Evolutionary conservation across 2,329 filamentous ascomycete species (phyloP).

Genomic region (Aspergillus sp.): DNA sequence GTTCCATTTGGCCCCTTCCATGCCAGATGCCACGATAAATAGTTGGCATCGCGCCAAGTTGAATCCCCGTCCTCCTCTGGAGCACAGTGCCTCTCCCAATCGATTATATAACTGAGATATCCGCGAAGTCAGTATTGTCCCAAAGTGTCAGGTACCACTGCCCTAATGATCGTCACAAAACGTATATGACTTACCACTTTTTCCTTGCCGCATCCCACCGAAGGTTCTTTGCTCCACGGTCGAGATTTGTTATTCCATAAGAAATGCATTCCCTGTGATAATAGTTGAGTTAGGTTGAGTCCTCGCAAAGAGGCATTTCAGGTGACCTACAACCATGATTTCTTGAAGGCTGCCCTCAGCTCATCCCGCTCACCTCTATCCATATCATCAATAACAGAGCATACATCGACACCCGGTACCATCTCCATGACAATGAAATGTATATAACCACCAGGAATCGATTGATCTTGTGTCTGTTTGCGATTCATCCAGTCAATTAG

Average conservation of each 20-base stretch:
- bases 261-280: neutral
- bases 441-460: neutral
- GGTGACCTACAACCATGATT: constrained; percentile 4
- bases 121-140: neutral
- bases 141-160: too few species aligned
- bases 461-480: neutral
- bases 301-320: too few species aligned
- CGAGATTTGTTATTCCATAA: neutral
- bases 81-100: neutral
- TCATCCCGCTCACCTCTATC: neutral
- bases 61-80: neutral
- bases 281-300: neutral
- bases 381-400: neutral
- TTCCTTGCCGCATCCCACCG: neutral
- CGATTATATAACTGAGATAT: neutral
- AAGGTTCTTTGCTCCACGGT: neutral
- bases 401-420: neutral
- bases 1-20: too few species aligned
- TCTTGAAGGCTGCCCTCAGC: neutral
- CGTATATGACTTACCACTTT: neutral
- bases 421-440: constrained; percentile 7
- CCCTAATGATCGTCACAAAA: neutral
- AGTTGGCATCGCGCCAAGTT: too few species aligned
- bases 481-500: neutral
- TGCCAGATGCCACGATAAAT: too few species aligned